Percentiles rank a stretch among this genome's conserved stretches.
phyloP scores from a whole-genome alignment of 768 basidiomycete genomes.

The Termitomyces sp. region DNA sequence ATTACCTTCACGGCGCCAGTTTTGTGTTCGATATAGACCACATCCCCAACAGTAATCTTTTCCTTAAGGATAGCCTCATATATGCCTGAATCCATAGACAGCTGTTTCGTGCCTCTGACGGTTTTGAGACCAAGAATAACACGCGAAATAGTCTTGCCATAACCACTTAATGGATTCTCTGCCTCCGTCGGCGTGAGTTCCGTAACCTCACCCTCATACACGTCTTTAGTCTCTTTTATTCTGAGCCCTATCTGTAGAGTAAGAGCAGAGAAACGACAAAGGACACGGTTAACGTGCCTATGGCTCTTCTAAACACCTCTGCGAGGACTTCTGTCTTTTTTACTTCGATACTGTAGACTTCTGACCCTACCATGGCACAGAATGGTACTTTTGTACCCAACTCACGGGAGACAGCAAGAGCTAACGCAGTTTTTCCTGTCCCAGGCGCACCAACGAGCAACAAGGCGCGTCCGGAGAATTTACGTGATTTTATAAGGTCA shows the following conservation, averaged over 20 bases:
- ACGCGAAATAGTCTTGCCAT: conserved; percentile 98
- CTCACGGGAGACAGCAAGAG: conserved; percentile 79
- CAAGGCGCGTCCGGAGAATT: conserved; percentile 90
- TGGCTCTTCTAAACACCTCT: conserved; percentile 90
- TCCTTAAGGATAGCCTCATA: conserved; percentile 98
- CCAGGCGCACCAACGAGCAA: conserved; percentile 94
- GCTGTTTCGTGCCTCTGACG: conserved; percentile 86
- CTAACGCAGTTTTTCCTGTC: conserved; percentile 32
- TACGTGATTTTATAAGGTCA: conserved; percentile 84
- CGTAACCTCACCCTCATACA: conserved; percentile 97
- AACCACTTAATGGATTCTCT: conserved; percentile 95
- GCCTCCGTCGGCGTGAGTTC: conserved; percentile 94
- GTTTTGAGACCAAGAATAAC: conserved; percentile 96
- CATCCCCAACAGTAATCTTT: conserved; percentile 93
- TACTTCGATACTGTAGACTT: conserved; percentile 89
- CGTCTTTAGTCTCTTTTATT: conserved; percentile 98
- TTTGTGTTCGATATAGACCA: conserved; percentile 91
- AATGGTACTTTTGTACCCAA: conserved; percentile 93
- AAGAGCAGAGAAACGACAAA: background rate
- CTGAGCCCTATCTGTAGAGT: conserved; percentile 61
- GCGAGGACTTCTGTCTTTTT: conserved; percentile 99
- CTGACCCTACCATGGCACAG: conserved; percentile 47
- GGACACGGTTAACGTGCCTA: conserved; percentile 52
- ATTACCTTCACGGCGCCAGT: conserved; percentile 90
- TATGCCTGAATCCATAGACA: conserved; percentile 87